Evolutionary conservation across 305 asterid species (phyloP), one percentile per base, ranked within the genome.

Genomic region (Coffea humblotiana): DNA sequence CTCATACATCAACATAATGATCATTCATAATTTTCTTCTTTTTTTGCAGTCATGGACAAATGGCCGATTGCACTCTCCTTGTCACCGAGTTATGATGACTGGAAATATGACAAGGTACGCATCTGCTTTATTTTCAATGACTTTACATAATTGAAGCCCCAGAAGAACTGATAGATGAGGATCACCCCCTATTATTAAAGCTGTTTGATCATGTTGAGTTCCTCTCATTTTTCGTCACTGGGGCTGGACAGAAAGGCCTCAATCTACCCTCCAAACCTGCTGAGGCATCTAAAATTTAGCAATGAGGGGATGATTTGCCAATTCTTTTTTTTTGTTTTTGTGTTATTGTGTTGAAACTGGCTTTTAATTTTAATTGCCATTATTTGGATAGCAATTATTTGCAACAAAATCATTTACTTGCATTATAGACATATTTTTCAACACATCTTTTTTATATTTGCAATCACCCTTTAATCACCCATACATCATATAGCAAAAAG

Each of bases 11-110:
- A 29, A 29, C 32, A 29, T 29, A 29, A 29, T 0, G 32, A 29
- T 29, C 32, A 29, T 29, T 29, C 32, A 29, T 29, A 29, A 29
- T 29, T 29, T 29, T 29, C 32, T 1, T 29, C n/a, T 29, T 29
- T 29, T 29, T 29, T 32, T 29, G 82, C 79, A 89, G 92, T 92
- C 93, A 48, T 91, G 92, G 95, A 72, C 86, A n/a, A 91, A 91
- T 35, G 95, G 95, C 0, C 29, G 86, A 52, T 71, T 91, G 27
- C 84, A 90, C 81, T 65, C 92, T 0, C 76, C 91, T 0, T 61
- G 68, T 61, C 93, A 91, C 67, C 79, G 89, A 67, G 93, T 91
- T 23, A 86, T 87, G 93, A 88, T 88, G 95, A 76, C 1, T 3
- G 95, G 90, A 72, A 83, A 85, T 14, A 82, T 82, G 51, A 81